These are phyloP conservation scores for Tuber magnatum DNA, from an alignment of 495 filamentous ascomycete species.

Conservation along the genomic window DNA sequence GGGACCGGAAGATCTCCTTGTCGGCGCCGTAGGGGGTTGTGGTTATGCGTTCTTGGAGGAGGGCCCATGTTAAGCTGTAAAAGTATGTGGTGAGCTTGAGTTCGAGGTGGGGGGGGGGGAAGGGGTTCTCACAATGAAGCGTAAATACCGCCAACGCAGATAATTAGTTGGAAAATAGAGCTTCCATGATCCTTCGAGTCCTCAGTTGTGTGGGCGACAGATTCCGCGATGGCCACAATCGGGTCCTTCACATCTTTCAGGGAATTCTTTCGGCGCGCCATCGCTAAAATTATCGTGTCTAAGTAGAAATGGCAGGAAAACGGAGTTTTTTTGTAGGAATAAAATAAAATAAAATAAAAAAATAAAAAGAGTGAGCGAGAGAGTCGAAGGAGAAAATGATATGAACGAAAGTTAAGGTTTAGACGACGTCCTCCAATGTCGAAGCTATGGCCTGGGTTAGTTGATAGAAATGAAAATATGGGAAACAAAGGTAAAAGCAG, in stretches of 20 bases:
- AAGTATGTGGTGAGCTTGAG: constrained; percentile 9
- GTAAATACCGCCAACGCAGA: constrained; percentile 91
- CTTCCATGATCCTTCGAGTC: constrained; percentile 39
- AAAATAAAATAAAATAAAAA: background rate
- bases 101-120: background rate
- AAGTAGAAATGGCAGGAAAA: background rate
- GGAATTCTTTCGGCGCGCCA: constrained; percentile 13
- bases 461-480: background rate
- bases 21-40: constrained; percentile 82
- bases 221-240: constrained; percentile 33
- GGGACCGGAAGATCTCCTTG: constrained; percentile 72
- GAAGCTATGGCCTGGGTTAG: background rate
- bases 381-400: background rate
- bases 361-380: background rate
- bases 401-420: background rate
- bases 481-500: background rate
- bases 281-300: background rate
- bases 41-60: constrained; percentile 95
- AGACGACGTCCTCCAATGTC: background rate
- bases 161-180: constrained; percentile 60
- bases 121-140: constrained; percentile 70
- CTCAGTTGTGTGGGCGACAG: constrained; percentile 36
- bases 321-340: background rate
- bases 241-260: constrained; percentile 24
- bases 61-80: constrained; percentile 82